These are phyloP conservation scores for Arabidopsis suecica DNA, from an alignment of 345 rosid genomes.

Conservation along the genomic window DNA sequence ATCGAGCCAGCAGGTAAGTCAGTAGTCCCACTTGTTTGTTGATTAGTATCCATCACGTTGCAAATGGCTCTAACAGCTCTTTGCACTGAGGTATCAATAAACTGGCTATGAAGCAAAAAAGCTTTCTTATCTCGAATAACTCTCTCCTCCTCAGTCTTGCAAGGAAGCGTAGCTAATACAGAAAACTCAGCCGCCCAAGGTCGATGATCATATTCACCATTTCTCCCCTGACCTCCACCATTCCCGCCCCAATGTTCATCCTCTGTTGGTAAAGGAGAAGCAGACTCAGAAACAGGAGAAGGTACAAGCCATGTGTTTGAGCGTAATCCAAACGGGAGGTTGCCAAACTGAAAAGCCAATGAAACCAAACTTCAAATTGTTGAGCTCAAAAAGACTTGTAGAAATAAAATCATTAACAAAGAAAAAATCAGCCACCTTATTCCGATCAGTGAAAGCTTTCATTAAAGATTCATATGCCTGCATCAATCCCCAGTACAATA, in stretches of 20 bases:
- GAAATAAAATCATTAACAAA: not conserved
- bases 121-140: constrained; percentile 85
- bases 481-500: constrained; percentile 29
- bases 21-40: constrained; percentile 31
- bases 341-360: constrained; percentile 72
- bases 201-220: constrained; percentile 62
- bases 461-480: constrained; percentile 89
- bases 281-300: constrained; percentile 67
- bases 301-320: constrained; percentile 93
- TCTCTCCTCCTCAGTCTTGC: constrained; percentile 94
- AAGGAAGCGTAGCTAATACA: constrained; percentile 78
- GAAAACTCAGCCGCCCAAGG: constrained; percentile 90
- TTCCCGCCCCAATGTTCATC: constrained; percentile 90
- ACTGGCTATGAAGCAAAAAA: constrained; percentile 80
- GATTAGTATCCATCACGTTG: constrained; percentile 49
- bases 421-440: constrained; percentile 59
- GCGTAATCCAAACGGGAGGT: constrained; percentile 92
- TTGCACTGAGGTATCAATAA: constrained; percentile 73
- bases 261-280: constrained; percentile 73
- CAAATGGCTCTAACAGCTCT: constrained; percentile 73
- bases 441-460: constrained; percentile 89
- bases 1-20: constrained; percentile 46
- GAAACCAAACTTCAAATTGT: not conserved
- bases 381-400: constrained; percentile 7
- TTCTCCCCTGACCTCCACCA: constrained; percentile 88